Evolutionary conservation across 73 alveolate species (phyloP), one percentile per base, ranked within the genome.

Genomic region (Uronychia setigera): DNA sequence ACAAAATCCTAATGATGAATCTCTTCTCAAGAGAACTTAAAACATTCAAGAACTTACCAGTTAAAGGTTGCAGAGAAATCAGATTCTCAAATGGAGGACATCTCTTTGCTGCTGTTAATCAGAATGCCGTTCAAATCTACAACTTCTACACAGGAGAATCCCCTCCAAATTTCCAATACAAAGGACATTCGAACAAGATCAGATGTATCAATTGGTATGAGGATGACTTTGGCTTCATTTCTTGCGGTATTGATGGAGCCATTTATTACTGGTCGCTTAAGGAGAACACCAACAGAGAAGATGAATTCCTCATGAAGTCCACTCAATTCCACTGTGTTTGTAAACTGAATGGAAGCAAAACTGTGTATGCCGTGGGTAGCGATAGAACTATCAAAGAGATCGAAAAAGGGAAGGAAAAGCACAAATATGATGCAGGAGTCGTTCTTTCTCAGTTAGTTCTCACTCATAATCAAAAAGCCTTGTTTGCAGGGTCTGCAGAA

Each of bases 71-170:
- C 31, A 88, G 94, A 60, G 98, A 96, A 85, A 94, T 97, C 78
- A 90, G 90, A 93, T 97, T 97, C 82, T 80, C 98, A 59, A 93
- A 97, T 82, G 98, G 98, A 82, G 99, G 99, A 0, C 99, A 97
- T 91, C 88, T 96, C 75, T 97, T 97, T 86, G 99, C 99, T 25
- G 97, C 97, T 34, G 95, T 92, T 84, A 92, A 92, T 84, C 92
- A 93, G 19, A 93, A 96, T 28, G 93, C 95, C 81, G 97, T 97
- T 79, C 88, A 94, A 86, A 93, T 97, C 1, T 96, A 91, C 87
- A 87, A 96, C 79, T 96, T 94, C 87, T 96, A 94, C 85, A 96
- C 99, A 19, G 97, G 98, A 11, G 97, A 95, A 78, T 84, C 92
- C 57, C 97, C 98, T 19, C 59, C 89, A 26, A 81, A 93, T 88